Base-by-base conservation (phyloP, 176 grass and related monocot species). In the Aegilops longissima region DNA sequence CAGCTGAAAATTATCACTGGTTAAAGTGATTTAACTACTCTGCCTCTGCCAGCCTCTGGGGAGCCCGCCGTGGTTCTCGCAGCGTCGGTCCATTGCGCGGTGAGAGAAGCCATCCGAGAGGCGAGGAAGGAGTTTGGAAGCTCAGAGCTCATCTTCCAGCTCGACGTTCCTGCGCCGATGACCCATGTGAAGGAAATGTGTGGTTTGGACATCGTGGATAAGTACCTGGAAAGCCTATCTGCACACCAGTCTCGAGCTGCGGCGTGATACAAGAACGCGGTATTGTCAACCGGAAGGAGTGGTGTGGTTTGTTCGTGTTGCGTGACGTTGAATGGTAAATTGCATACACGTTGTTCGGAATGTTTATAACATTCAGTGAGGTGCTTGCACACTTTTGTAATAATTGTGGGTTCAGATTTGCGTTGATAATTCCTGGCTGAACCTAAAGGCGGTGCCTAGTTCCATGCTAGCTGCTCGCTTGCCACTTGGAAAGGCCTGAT, bases 61-160 rank as follows among this genome's bases (percentile, higher is more conserved):
- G 94, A 96, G 56, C 94, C 94, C 66, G 91, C 94, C 1, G 64
- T 96, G 20, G 73, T 96, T 70, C 91, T 96, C 72, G 87, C 89
- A 71, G 56, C 85, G 38, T 97, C 92, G 0, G 89, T 93, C 33
- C 94, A 39, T 39, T 39, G 38, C 38, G 38, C 7, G 38, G 38
- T 39, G 38, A 39, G 38, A 9, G 38, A 39, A 97, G 89, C 90
- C 6, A 92, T 97, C 31, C 73, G 76, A 79, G 94, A 87, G 20
- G 83, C 90, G 0, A 90, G 92, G 56, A 52, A 18, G 30, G 92
- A 93, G 24, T 94, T 93, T 34, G 34, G 78, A 80, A 81, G 11
- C 11, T 84, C 87, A 17, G 1, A 42, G 2, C 12, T 54, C 14
- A 30, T 9, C 14, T 97, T 97, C 42, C 85, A 97, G 42, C 79